A percentile compares a stretch with the other conserved stretches of the same genome.
These are phyloP conservation scores for Dacryopinax primogenitus DNA, from an alignment of 768 basidiomycete genomes.

Conservation along the genomic window DNA sequence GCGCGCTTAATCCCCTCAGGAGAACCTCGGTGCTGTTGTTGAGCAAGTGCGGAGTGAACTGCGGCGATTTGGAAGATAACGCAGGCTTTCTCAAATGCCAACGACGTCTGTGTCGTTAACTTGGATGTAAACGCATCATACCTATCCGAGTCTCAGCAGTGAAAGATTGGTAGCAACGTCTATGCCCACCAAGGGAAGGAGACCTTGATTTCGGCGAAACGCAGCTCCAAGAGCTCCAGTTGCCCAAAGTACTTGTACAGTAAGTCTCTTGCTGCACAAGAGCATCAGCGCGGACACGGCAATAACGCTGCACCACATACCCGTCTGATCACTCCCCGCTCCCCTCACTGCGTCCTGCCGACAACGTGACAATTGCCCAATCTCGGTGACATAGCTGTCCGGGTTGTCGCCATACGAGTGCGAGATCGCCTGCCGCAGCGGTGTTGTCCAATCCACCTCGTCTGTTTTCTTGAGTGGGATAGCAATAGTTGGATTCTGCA, in stretches of 20 bases:
- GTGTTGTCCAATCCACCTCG: slow-evolving; percentile 90
- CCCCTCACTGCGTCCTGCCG: slow-evolving; percentile 93
- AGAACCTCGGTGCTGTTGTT: slow-evolving; percentile 70
- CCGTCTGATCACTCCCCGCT: slow-evolving; percentile 91
- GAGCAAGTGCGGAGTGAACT: slow-evolving; percentile 83
- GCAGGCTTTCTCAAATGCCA: slow-evolving; percentile 96
- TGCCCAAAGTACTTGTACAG: slow-evolving; percentile 99
- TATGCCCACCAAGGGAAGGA: slow-evolving; percentile 64
- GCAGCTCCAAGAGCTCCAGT: slow-evolving; percentile 88
- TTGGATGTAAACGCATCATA: slow-evolving; percentile 93
- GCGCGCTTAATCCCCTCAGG: slow-evolving; percentile 88
- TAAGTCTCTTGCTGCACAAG: slow-evolving; percentile 61
- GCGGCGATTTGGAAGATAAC: slow-evolving; percentile 92
- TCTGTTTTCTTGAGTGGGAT: slow-evolving; percentile 91
- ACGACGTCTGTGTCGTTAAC: slow-evolving; percentile 83
- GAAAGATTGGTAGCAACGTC: neutral
- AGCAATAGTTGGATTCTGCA: slow-evolving; percentile 57
- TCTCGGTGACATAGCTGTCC: slow-evolving; percentile 76
- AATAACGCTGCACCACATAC: slow-evolving; percentile 31
- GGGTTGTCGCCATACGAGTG: slow-evolving; percentile 90
- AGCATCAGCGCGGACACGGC: neutral
- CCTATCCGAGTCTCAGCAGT: slow-evolving; percentile 26
- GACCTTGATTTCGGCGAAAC: slow-evolving; percentile 92
- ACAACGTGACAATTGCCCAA: slow-evolving; percentile 71
- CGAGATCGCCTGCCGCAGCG: slow-evolving; percentile 72